Conservation (phyloP, 345 rosid species). For the Rhodamnia argentea region DNA sequence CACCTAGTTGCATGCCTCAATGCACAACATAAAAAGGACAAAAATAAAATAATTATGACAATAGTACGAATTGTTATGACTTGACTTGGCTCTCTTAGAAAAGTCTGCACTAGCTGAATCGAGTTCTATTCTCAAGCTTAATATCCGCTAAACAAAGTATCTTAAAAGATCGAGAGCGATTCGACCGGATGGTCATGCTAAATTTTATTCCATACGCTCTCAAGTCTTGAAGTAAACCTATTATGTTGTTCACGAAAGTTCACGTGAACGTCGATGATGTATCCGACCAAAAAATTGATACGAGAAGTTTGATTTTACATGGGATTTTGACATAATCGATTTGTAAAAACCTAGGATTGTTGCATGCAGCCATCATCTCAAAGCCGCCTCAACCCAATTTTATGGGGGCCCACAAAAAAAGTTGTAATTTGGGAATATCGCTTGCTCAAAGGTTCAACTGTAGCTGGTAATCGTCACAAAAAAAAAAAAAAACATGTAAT, state of each 20-base stretch:
- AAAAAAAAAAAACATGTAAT: too few relatives aligned
- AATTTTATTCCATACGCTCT: not conserved
- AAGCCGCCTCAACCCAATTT: not conserved
- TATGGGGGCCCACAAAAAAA: not conserved
- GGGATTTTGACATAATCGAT: not conserved
- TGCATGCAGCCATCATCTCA: not conserved
- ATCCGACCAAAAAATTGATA: not conserved
- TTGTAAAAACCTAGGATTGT: not conserved
- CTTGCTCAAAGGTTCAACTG: not conserved
- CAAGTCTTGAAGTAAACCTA: too few relatives aligned
- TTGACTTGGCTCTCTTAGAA: rapidly evolving
- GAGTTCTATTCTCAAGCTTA: not conserved
- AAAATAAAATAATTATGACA: not conserved
- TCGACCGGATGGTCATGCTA: rapidly evolving
- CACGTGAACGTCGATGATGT: rapidly evolving
- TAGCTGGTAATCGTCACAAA: too few relatives aligned
- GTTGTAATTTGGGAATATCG: not conserved
- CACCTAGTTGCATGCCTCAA: not conserved
- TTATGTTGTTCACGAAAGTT: too few relatives aligned
- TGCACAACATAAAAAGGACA: not conserved
- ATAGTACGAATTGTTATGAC: rapidly evolving
- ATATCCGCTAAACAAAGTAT: too few relatives aligned
- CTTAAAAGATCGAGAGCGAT: rapidly evolving
- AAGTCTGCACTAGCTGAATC: rapidly evolving
- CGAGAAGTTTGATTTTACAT: not conserved